phyloP scores from a whole-genome alignment of 2,329 filamentous ascomycete species.

The Botrytis paeoniae region DNA sequence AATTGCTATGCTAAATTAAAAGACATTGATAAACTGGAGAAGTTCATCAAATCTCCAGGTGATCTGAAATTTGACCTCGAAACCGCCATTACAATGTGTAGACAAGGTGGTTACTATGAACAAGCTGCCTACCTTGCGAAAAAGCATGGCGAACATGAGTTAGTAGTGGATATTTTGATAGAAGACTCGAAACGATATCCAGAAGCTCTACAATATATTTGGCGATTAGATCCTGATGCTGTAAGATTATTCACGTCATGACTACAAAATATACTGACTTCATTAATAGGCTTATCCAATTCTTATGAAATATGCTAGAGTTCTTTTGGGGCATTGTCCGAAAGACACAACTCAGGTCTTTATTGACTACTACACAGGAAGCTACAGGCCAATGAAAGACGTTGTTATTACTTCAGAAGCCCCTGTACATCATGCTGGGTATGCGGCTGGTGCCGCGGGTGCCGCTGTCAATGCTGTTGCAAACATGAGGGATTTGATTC shows the following conservation, averaged over 20 bases:
- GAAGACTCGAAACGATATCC: slow-evolving; percentile 90
- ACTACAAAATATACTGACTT: slow-evolving; percentile 17
- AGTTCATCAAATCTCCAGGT: slow-evolving; percentile 92
- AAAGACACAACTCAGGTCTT: slow-evolving; percentile 81
- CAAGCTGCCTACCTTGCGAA: slow-evolving; percentile 94
- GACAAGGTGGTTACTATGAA: slow-evolving; percentile 94
- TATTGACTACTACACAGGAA: slow-evolving; percentile 90
- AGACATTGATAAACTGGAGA: slow-evolving; percentile 92
- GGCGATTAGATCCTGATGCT: slow-evolving; percentile 74
- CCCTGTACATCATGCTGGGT: slow-evolving; percentile 30
- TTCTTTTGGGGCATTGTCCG: slow-evolving; percentile 83
- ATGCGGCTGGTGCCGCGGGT: slow-evolving; percentile 48
- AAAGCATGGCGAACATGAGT: slow-evolving; percentile 87
- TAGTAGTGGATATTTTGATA: slow-evolving; percentile 93
- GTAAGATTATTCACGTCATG: slow-evolving; percentile 47
- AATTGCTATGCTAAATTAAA: slow-evolving; percentile 99
- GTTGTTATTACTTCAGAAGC: slow-evolving; percentile 35
- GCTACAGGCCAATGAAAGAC: slow-evolving; percentile 71
- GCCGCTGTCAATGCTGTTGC: slow-evolving; percentile 75
- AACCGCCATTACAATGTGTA: slow-evolving; percentile 95
- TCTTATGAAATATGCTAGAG: slow-evolving; percentile 91
- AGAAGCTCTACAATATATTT: slow-evolving; percentile 88
- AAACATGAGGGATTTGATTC: slow-evolving; percentile 78
- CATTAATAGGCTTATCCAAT: slow-evolving; percentile 70
- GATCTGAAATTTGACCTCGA: slow-evolving; percentile 96